These are phyloP conservation scores for Ganoderma lucidum DNA, from an alignment of 1,284 basidiomycete species.

Conservation along the genomic window DNA sequence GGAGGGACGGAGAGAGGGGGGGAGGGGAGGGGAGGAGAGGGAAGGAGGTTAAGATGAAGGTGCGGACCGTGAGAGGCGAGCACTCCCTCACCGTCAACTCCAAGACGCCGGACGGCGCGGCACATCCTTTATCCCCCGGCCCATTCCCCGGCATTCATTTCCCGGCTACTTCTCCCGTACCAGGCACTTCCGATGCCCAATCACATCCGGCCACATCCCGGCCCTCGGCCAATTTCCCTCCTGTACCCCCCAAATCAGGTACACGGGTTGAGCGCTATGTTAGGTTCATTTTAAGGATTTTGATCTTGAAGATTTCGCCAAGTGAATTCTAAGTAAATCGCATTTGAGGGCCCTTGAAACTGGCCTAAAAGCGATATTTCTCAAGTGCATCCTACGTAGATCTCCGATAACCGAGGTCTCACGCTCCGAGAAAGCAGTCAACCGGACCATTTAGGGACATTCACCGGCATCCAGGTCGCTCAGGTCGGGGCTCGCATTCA, in stretches of 20 bases:
- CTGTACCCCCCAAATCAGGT: conserved; percentile 23
- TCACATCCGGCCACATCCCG: conserved; percentile 13
- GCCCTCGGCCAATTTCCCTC: conserved; percentile 23
- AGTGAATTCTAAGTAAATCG: too few species aligned
- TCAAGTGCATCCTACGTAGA: too few species aligned
- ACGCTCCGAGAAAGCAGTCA: too few species aligned
- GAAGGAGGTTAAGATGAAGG: conserved; percentile 24
- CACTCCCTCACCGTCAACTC: background rate
- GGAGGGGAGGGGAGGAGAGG: conserved; percentile 37
- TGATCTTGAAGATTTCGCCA: too few species aligned
- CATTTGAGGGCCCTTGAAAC: too few species aligned
- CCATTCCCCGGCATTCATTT: conserved; percentile 30
- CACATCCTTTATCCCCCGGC: conserved; percentile 9
- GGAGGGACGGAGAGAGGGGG: conserved; percentile 32
- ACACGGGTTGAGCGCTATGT: too few species aligned
- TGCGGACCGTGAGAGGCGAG: conserved; percentile 17
- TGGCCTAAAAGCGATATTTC: too few species aligned
- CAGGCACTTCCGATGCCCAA: conserved; percentile 14
- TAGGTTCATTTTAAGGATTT: too few species aligned
- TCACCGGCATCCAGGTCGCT: too few species aligned
- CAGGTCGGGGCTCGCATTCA: too few species aligned
- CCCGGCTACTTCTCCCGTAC: conserved; percentile 31
- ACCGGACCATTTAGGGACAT: too few species aligned
- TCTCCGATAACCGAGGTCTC: too few species aligned
- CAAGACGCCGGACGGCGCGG: conserved; percentile 13